Percentiles rank a stretch among this genome's conserved stretches.
phyloP scores from a whole-genome alignment of 2,329 filamentous ascomycete genomes.

The Bipolaris gigantea region DNA sequence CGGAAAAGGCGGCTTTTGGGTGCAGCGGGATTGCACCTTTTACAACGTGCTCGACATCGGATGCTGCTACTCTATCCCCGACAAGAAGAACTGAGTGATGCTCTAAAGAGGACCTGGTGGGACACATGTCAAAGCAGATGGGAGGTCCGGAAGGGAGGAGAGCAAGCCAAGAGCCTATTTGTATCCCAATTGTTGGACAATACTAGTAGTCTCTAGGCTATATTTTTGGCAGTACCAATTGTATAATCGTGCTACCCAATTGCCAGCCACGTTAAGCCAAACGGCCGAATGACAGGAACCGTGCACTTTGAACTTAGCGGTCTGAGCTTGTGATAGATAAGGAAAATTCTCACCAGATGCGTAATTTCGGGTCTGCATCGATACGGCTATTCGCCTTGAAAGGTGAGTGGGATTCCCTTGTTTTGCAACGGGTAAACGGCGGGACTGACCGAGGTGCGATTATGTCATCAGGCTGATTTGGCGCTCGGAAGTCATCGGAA shows the following conservation, averaged over 20 bases:
- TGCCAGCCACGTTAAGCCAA: not conserved
- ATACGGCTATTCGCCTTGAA: too few species aligned
- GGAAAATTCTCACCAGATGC: not conserved
- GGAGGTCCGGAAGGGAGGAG: not conserved
- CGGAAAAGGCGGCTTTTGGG: constrained; percentile 32
- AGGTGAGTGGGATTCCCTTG: not conserved
- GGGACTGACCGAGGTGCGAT: constrained; percentile 10
- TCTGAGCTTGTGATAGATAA: not conserved
- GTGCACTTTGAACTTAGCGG: not conserved
- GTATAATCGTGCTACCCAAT: not conserved
- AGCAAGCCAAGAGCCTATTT: not conserved
- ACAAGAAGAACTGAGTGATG: constrained; percentile 14
- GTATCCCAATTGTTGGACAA: not conserved
- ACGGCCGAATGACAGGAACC: not conserved
- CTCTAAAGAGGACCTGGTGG: not conserved
- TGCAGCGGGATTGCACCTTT: constrained; percentile 37
- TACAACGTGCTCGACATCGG: constrained; percentile 37
- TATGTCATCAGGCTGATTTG: constrained; percentile 13
- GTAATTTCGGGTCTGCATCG: not conserved
- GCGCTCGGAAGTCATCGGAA: constrained; percentile 19
- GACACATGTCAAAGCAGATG: not conserved
- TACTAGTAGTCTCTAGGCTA: not conserved
- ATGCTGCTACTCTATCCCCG: constrained; percentile 34
- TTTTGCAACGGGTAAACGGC: constrained; percentile 4
- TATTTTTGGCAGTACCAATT: not conserved